Evolutionary conservation across 257 asterid species (phyloP).

Genomic region (Apocynum venetum): DNA sequence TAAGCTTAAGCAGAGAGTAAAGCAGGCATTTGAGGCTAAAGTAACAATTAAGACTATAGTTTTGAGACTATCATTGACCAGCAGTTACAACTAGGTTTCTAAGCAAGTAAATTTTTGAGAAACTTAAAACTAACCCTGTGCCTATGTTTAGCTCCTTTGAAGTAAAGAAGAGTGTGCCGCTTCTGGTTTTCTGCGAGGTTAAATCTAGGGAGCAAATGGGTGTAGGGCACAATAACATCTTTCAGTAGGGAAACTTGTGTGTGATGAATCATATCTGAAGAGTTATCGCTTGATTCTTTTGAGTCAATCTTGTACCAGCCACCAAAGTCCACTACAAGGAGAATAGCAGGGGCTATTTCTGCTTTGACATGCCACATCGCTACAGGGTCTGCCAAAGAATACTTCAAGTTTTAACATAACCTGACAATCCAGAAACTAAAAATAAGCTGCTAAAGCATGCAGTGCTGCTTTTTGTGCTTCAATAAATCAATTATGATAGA

Average conservation of each 20-base stretch:
- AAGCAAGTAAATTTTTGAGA: conserved; percentile 11
- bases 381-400: conserved; percentile 99
- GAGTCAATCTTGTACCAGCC: conserved; percentile 86
- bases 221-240: conserved; percentile 88
- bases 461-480: neutral
- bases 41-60: neutral
- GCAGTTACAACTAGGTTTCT: neutral
- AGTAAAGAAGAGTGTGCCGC: conserved; percentile 70
- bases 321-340: conserved; percentile 94
- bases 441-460: conserved; percentile 57
- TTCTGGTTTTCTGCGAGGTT: conserved; percentile 49
- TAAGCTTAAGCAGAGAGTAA: neutral
- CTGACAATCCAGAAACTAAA: conserved; percentile 75
- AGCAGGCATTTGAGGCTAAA: neutral
- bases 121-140: conserved; percentile 67
- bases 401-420: conserved; percentile 90
- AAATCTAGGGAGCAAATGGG: conserved; percentile 79
- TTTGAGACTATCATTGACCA: neutral
- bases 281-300: conserved; percentile 47
- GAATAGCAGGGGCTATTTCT: conserved; percentile 79
- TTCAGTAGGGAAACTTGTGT: conserved; percentile 84
- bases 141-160: conserved; percentile 96
- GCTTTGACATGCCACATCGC: conserved; percentile 92
- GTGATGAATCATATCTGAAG: conserved; percentile 65
- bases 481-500: neutral